Evolutionary conservation across 1,284 basidiomycete species (phyloP), one percentile per base, ranked within the genome.

Genomic region (Anthracocystis walkeri): DNA sequence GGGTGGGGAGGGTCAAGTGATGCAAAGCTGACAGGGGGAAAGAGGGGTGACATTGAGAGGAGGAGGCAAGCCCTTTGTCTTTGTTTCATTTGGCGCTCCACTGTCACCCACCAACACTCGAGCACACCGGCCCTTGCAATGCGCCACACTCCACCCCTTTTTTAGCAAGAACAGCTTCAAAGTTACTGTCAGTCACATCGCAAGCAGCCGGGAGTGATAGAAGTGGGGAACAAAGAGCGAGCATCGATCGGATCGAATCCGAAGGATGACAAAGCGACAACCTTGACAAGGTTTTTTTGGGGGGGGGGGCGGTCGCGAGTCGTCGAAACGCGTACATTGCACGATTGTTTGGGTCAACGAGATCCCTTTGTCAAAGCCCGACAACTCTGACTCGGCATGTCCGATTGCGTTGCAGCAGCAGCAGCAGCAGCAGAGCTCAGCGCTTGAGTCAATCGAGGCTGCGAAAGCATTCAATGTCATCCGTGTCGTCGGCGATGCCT

Each of bases 1-100:
- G 11, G n/a, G 8, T 8, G 8, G 25, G 44, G 11, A 11, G n/a
- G 48, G 51, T 25, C 21, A 23, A 27, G 35, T 38, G 50, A 38
- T 40, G 16, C 23, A 12, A 27, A 10, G 18, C 3, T 11, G 12
- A 54, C 23, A 29, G 18, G 12, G 25, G 56, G 16, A 27, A n/a
- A 23, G 44, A 41, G 18, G 49, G n/a, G 35, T 4, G 14, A 38
- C 35, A n/a, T 38, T 38, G 35, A 38, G 12, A 2, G 14, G 35
- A 38, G 35, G 35, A 29, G 8, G 29, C 35, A 16, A 31, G 51
- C 48, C 60, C 53, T 63, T 63, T 63, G 60, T 63, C n/a, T 50
- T 16, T 14, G 35, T 6, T 38, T 56, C 46, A 56, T 58, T 58
- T 58, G 57, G 25, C 18, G 33, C 14, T 38, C 2, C n/a, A 16